Evolutionary conservation across 2,329 filamentous ascomycete species (phyloP).

Genomic region (Fonsecaea monophora): DNA sequence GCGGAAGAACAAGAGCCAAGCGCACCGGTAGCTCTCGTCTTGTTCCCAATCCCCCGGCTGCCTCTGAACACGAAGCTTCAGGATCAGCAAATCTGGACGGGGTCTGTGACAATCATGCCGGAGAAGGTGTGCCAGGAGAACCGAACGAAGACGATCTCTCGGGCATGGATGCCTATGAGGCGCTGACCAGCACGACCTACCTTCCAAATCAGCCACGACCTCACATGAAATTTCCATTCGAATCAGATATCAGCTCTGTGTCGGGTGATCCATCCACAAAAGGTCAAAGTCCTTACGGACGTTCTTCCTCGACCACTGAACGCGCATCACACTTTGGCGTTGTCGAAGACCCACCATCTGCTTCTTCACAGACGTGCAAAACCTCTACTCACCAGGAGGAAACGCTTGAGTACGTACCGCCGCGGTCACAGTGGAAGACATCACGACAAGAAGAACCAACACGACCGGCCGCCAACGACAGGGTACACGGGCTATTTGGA

Average conservation of each 20-base stretch:
- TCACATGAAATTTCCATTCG: neutral
- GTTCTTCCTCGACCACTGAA: neutral
- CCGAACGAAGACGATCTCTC: slow-evolving; percentile 16
- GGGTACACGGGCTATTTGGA: neutral
- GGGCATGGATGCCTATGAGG: slow-evolving; percentile 15
- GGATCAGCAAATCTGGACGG: neutral
- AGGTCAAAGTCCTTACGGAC: slow-evolving; percentile 19
- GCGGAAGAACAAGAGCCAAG: neutral
- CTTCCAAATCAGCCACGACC: slow-evolving; percentile 6
- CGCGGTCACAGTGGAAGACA: slow-evolving; percentile 23
- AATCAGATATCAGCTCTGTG: slow-evolving; percentile 3
- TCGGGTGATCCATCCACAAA: slow-evolving; percentile 19
- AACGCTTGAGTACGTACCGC: slow-evolving; percentile 13
- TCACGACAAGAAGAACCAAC: neutral
- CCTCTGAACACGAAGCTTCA: neutral
- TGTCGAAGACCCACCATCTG: neutral
- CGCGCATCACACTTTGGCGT: slow-evolving; percentile 8
- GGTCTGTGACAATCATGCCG: neutral
- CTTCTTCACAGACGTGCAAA: neutral
- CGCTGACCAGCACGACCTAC: slow-evolving; percentile 22
- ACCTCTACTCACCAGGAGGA: neutral
- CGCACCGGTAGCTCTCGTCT: neutral
- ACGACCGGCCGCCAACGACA: neutral
- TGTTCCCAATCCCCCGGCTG: neutral
- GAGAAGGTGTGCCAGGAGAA: neutral